Evolutionary conservation across 2,329 filamentous ascomycete genomes (phyloP), one percentile per base, ranked within the genome.

Genomic region (Ceratocystis albifundus): DNA sequence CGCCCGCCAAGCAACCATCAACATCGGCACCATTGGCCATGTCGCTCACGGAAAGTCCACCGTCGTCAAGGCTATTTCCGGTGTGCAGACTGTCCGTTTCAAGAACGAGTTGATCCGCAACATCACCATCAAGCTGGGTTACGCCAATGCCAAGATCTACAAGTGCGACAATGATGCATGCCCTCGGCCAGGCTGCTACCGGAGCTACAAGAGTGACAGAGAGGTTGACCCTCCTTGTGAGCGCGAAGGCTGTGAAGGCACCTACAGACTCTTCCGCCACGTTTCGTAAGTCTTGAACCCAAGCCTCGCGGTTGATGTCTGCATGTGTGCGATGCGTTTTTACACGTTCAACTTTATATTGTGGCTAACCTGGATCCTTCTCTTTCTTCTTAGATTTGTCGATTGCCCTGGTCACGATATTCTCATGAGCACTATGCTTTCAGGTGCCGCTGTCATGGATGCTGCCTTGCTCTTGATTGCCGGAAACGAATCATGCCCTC

Each of bases 341-440:
- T 41, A 41, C 36, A 41, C 36, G 3, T 41, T 15, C 36, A 41
- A 10, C 10, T 12, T 41, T 4, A 4, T 41, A 41, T 41, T 41
- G 36, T 41, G 36, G 70, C 73, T 75, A 67, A 76, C 68, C 44
- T 53, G 15, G 12, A 36, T 6, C 36, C 2, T 3, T 22, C 22
- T 25, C 30, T 69, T 44, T 69, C 46, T 22, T 45, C 30, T 65
- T 71, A 93, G 90, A 17, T 99, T 97, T 76, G 94, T 97, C 71
- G 94, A 97, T 78, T 97, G 94, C 82, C 94, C 94, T 67, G 94
- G 94, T 78, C 94, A 99, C 89, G 94, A 99, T 80, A 99, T 99
- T 91, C 92, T 99, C 77, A 99, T 99, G 94, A 97, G 93, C 79
- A 99, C 94, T 73, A 99, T 99, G 94, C 87, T 99, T 82, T 99